A percentile compares a stretch with the other conserved stretches of the same genome.
phyloP scores from a whole-genome alignment of 495 filamentous ascomycete species.

The Aspergillus mulundensis region DNA sequence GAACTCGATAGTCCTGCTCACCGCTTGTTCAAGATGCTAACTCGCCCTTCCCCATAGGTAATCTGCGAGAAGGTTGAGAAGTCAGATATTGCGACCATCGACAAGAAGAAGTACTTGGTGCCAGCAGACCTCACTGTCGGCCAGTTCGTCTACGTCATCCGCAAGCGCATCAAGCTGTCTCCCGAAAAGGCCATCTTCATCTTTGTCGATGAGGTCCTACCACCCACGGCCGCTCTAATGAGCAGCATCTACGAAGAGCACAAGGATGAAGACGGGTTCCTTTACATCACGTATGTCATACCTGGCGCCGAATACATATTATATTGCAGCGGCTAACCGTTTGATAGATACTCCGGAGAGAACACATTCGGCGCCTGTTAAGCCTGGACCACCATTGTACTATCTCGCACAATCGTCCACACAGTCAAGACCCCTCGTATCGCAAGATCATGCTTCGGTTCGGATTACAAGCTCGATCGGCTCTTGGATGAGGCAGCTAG shows the following conservation, averaged over 20 bases:
- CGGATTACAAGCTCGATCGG: conserved; percentile 7
- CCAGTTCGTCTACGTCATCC: conserved; percentile 99
- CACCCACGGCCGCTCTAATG: conserved; percentile 96
- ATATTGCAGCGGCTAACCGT: conserved; percentile 5
- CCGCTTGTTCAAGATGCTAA: conserved; percentile 40
- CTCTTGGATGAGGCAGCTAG: conserved; percentile 13
- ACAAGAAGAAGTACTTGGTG: conserved; percentile 99
- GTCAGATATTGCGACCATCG: conserved; percentile 98
- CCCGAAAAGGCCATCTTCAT: conserved; percentile 99
- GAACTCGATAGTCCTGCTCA: conserved; percentile 21
- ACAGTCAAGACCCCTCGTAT: conserved; percentile 12
- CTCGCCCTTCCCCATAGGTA: conserved; percentile 53
- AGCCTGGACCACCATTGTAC: conserved; percentile 16
- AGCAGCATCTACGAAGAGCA: conserved; percentile 99
- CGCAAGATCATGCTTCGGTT: conserved; percentile 5
- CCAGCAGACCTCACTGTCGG: conserved; percentile 97
- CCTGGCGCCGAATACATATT: not conserved
- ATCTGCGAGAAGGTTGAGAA: conserved; percentile 99
- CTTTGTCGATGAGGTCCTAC: conserved; percentile 98
- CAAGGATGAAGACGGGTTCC: conserved; percentile 65
- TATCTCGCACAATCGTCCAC: conserved; percentile 16
- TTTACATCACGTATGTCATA: conserved; percentile 53
- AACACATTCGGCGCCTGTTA: conserved; percentile 85
- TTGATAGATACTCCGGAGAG: conserved; percentile 88
- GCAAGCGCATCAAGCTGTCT: conserved; percentile 99